These are phyloP conservation scores for Moniliella sp. DNA, from an alignment of 1,284 basidiomycete genomes.

Conservation along the genomic window DNA sequence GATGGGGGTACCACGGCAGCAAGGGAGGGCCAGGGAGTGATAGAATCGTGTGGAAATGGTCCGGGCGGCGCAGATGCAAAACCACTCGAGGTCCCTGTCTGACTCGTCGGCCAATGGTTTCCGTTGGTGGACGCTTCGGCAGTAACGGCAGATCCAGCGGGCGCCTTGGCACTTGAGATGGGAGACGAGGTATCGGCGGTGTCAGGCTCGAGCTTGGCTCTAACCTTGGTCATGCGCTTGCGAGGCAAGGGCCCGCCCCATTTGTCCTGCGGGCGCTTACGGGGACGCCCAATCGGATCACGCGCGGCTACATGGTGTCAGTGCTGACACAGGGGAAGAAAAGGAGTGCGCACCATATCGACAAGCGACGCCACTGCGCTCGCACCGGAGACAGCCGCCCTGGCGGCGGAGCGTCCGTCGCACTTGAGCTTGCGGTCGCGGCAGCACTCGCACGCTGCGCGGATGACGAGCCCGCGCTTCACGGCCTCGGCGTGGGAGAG, in stretches of 20 bases:
- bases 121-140: not conserved
- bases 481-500: slow-evolving; percentile 13
- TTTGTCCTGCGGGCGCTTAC: slow-evolving; percentile 7
- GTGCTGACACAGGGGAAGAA: not conserved
- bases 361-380: slow-evolving; percentile 8
- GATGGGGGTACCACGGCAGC: not conserved
- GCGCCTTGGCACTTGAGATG: not conserved
- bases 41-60: not conserved
- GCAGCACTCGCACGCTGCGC: slow-evolving; percentile 16
- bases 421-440: slow-evolving; percentile 20
- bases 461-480: slow-evolving; percentile 9
- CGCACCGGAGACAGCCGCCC: slow-evolving; percentile 12
- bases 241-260: not conserved
- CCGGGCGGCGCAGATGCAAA: not conserved
- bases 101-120: not conserved
- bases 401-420: slow-evolving; percentile 8
- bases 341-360: slow-evolving; percentile 4
- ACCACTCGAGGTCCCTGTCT: not conserved
- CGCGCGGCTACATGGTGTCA: slow-evolving; percentile 4
- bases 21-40: not conserved
- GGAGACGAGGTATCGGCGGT: not conserved
- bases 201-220: not conserved
- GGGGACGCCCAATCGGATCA: slow-evolving; percentile 15
- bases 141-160: no score
- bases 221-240: not conserved